Evolutionary conservation across 805 yeast genomes (phyloP).

Genomic region (Clavispora vitiphila): DNA sequence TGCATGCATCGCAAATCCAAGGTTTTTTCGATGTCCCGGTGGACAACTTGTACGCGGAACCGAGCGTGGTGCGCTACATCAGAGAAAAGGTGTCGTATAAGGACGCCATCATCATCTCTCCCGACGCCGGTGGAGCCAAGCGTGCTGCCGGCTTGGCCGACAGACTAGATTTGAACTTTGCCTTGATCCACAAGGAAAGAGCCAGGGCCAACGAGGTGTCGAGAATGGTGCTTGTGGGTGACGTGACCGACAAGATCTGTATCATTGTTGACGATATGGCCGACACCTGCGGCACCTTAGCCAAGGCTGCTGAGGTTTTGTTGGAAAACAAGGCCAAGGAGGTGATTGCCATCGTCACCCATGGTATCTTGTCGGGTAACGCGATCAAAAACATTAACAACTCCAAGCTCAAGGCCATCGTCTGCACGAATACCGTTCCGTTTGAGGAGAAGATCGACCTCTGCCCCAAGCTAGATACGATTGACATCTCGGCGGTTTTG

Average conservation of each 20-base stretch:
- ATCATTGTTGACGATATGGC: slow-evolving; percentile 86
- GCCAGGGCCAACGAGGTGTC: slow-evolving; percentile 80
- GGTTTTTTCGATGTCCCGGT: slow-evolving; percentile 83
- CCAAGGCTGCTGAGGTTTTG: slow-evolving; percentile 75
- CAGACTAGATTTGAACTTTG: slow-evolving; percentile 72
- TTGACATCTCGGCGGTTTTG: slow-evolving; percentile 68
- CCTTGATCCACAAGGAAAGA: slow-evolving; percentile 80
- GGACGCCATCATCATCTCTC: slow-evolving; percentile 73
- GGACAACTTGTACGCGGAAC: slow-evolving; percentile 81
- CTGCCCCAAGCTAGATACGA: slow-evolving; percentile 61
- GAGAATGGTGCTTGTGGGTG: slow-evolving; percentile 82
- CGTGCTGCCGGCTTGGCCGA: slow-evolving; percentile 86
- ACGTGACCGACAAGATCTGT: slow-evolving; percentile 70
- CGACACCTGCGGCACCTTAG: slow-evolving; percentile 82
- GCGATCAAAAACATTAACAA: slow-evolving; percentile 68
- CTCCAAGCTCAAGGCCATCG: slow-evolving; percentile 62
- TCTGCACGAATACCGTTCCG: slow-evolving; percentile 79
- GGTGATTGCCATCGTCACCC: slow-evolving; percentile 80
- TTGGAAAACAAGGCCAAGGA: slow-evolving; percentile 63
- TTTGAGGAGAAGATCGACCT: slow-evolving; percentile 54
- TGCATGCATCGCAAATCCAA: slow-evolving; percentile 86
- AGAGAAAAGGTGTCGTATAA: slow-evolving; percentile 53
- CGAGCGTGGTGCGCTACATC: slow-evolving; percentile 71
- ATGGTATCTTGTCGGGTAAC: slow-evolving; percentile 72
- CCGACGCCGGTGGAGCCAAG: slow-evolving; percentile 90